Base-by-base conservation (phyloP, 108 stramenopile genomes). In the Schizochytrium sp. region DNA sequence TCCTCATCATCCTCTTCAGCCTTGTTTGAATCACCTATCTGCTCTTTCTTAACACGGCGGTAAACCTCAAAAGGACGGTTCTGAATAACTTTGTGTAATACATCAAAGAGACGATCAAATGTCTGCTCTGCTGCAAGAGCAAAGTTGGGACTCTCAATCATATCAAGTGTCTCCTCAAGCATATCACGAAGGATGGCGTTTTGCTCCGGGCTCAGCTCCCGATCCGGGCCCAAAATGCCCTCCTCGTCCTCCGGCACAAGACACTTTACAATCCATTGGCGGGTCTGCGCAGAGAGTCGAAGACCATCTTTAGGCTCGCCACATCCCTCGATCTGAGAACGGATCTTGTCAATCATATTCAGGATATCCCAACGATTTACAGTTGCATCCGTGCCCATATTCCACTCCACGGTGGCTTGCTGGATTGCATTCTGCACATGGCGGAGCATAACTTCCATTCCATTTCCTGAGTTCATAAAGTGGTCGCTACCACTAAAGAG, bases 101-200 rank as follows among this genome's bases (percentile, higher is more conserved):
- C 76, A 38, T 55, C 76, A 55, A 83, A 83, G 53, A 83, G 76
- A 49, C 53, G 50, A 40, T 83, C 76, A 83, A 83, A 83, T 17
- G 76, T 55, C 76, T 83, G 50, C 53, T 83, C 50, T 8, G 53
- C 53, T 13, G 76, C 45, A 40, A 83, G 50, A 0, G 76, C 76
- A 42, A 83, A 83, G 50, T 55, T 55, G 10, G 76, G 76, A 40
- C 76, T 83, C 28, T 83, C 76, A 83, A 83, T 83, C 76, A 83
- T 83, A 40, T 83, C 76, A 40, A 83, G 53, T n/a, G 76, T 83
- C 76, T 83, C 76, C 47, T 83, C 76, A 42, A 83, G 76, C 76
- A 83, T 83, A 13, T 83, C 76, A 0, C 76, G 47, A 47, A 83
- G 76, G 28, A 83, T 49, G 50, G 47, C 5, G 4, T 83, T 83